These are phyloP conservation scores for Pyricularia grisea DNA, from an alignment of 2,329 filamentous ascomycete species.

Conservation along the genomic window DNA sequence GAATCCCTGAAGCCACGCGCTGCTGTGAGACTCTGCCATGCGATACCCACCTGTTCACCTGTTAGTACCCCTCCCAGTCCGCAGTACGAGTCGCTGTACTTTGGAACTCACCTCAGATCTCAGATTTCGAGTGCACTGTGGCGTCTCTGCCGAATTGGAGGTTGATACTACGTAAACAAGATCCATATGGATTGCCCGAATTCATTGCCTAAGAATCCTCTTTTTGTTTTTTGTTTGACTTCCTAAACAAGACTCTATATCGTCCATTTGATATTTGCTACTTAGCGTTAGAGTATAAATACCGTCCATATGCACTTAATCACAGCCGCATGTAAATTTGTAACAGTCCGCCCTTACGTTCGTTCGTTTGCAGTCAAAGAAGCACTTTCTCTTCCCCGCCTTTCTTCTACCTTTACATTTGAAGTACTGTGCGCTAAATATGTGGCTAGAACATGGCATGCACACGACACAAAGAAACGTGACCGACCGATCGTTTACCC, in stretches of 20 bases:
- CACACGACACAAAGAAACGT: background rate
- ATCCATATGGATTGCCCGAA: background rate
- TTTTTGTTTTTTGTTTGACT: too few relatives aligned
- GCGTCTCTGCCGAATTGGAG: background rate
- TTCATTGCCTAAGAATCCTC: background rate
- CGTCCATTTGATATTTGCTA: background rate
- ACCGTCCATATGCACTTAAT: too few relatives aligned
- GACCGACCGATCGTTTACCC: slow-evolving; percentile 2
- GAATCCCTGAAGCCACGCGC: slow-evolving; percentile 29
- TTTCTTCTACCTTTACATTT: background rate
- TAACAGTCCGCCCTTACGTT: background rate
- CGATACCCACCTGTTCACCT: slow-evolving; percentile 13
- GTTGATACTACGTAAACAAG: background rate
- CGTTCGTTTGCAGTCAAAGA: background rate
- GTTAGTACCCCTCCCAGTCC: background rate
- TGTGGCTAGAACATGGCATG: background rate
- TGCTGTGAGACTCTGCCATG: slow-evolving; percentile 11
- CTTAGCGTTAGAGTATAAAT: too few relatives aligned
- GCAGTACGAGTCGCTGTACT: slow-evolving; percentile 4
- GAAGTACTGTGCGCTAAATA: background rate
- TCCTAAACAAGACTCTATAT: too few relatives aligned
- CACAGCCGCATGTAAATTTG: background rate
- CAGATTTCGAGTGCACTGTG: background rate
- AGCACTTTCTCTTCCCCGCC: background rate
- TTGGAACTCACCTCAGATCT: background rate